Evolutionary conservation across 768 basidiomycete genomes (phyloP).

Genomic region (Cyathus striatus): DNA sequence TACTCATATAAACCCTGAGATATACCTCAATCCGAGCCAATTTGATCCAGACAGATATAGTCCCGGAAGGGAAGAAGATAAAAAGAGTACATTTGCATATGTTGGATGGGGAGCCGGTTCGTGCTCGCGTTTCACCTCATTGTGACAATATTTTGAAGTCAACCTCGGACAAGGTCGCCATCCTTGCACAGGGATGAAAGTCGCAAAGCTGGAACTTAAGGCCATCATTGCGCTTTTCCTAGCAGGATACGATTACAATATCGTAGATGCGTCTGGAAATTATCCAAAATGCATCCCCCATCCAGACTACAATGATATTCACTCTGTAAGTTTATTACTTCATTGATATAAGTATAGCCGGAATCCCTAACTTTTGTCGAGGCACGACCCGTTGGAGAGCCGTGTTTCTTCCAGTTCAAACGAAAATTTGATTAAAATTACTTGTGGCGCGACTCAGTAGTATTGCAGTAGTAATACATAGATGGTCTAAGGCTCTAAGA

Average conservation of each 20-base stretch:
- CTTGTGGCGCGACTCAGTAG: too few species aligned
- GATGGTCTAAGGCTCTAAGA: too few species aligned
- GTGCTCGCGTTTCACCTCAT: background rate
- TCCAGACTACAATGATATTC: slow-evolving; percentile 26
- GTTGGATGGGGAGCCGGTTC: slow-evolving; percentile 37
- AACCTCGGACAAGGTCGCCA: slow-evolving; percentile 24
- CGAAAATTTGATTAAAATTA: slow-evolving; percentile 11
- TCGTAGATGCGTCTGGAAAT: slow-evolving; percentile 25
- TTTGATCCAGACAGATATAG: slow-evolving; percentile 31
- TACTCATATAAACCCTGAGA: slow-evolving; percentile 25
- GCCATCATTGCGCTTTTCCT: slow-evolving; percentile 27
- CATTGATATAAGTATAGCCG: background rate
- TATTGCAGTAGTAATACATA: too few species aligned
- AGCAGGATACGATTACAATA: slow-evolving; percentile 22
- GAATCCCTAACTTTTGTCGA: slow-evolving; percentile 2
- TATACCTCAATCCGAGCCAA: slow-evolving; percentile 25
- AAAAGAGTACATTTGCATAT: slow-evolving; percentile 23
- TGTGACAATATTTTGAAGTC: background rate
- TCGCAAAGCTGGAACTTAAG: slow-evolving; percentile 34
- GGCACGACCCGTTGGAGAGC: slow-evolving; percentile 15
- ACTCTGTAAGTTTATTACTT: slow-evolving; percentile 16
- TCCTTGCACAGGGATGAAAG: slow-evolving; percentile 31
- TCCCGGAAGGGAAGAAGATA: slow-evolving; percentile 28
- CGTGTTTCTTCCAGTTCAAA: slow-evolving; percentile 16
- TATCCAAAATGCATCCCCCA: slow-evolving; percentile 14